Evolutionary conservation across 495 filamentous ascomycete species (phyloP).

Genomic region (Penicillium ochrochloron): DNA sequence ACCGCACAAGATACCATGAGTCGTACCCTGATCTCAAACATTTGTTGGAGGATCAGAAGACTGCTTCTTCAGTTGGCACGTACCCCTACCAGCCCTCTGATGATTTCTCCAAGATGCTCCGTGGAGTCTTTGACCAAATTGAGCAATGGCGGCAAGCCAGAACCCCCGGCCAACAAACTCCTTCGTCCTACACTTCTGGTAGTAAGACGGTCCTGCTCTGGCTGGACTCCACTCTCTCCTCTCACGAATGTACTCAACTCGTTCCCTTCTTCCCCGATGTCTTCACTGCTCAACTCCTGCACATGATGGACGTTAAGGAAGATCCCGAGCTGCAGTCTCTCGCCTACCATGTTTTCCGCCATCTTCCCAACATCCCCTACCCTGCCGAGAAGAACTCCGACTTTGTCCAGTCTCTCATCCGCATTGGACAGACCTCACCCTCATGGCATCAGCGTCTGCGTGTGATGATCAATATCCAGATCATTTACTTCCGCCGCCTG

Average conservation of each 20-base stretch:
- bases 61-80: conserved; percentile 80
- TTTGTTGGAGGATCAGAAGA: conserved; percentile 78
- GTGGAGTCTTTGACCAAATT: conserved; percentile 76
- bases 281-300: conserved; percentile 87
- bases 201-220: conserved; percentile 95
- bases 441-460: conserved; percentile 98
- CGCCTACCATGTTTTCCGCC: conserved; percentile 96
- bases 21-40: conserved; percentile 77
- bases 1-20: conserved; percentile 89
- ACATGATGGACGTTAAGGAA: conserved; percentile 99
- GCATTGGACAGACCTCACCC: conserved; percentile 81
- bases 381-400: conserved; percentile 79
- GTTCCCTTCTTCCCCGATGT: conserved; percentile 87
- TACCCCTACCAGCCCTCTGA: conserved; percentile 77
- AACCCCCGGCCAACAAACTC: conserved; percentile 86
- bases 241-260: conserved; percentile 89
- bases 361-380: conserved; percentile 95
- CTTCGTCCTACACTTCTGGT: conserved; percentile 91
- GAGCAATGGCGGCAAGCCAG: conserved; percentile 88
- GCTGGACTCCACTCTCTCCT: conserved; percentile 90
- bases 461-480: conserved; percentile 99
- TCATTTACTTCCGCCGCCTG: conserved; percentile 95
- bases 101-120: conserved; percentile 74
- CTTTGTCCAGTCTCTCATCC: conserved; percentile 85
- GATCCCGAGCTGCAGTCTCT: conserved; percentile 94